Conservation (phyloP, 768 basidiomycete species). For the Lepiota venenata region DNA sequence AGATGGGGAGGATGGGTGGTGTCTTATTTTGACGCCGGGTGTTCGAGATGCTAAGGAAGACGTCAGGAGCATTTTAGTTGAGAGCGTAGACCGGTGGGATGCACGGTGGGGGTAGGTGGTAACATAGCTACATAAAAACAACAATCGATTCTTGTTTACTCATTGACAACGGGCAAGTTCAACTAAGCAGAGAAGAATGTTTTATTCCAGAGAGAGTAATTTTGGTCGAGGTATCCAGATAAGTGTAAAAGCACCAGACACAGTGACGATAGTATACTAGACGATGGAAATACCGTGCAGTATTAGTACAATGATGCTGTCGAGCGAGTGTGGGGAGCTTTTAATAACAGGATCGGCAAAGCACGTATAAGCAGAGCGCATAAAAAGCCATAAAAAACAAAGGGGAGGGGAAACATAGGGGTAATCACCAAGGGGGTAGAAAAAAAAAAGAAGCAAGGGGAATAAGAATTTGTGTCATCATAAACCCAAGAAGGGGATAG, state of each 20-base stretch:
- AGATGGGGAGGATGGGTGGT: slow-evolving; percentile 55
- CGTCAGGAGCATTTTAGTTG: slow-evolving; percentile 39
- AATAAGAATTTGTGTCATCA: not conserved
- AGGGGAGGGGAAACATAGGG: too few relatives aligned
- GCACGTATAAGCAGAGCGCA: slow-evolving; percentile 4
- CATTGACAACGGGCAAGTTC: not conserved
- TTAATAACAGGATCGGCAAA: slow-evolving; percentile 6
- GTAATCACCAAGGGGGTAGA: slow-evolving; percentile 7
- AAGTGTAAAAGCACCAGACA: slow-evolving; percentile 10
- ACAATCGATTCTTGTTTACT: not conserved
- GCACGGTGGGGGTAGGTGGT: slow-evolving; percentile 33
- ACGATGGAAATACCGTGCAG: not conserved
- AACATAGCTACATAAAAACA: not conserved
- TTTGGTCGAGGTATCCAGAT: not conserved
- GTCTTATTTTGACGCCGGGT: slow-evolving; percentile 32
- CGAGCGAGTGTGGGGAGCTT: slow-evolving; percentile 12
- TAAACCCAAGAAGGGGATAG: slow-evolving; percentile 5
- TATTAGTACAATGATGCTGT: slow-evolving; percentile 10
- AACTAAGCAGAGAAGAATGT: too few relatives aligned
- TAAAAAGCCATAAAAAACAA: slow-evolving; percentile 2
- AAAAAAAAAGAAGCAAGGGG: slow-evolving; percentile 4
- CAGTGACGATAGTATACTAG: slow-evolving; percentile 6
- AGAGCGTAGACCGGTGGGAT: slow-evolving; percentile 39
- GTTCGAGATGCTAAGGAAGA: slow-evolving; percentile 1
- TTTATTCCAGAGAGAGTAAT: too few relatives aligned